Evolutionary conservation across 805 yeast species (phyloP).

Genomic region (Middelhovenomyces tepae): DNA sequence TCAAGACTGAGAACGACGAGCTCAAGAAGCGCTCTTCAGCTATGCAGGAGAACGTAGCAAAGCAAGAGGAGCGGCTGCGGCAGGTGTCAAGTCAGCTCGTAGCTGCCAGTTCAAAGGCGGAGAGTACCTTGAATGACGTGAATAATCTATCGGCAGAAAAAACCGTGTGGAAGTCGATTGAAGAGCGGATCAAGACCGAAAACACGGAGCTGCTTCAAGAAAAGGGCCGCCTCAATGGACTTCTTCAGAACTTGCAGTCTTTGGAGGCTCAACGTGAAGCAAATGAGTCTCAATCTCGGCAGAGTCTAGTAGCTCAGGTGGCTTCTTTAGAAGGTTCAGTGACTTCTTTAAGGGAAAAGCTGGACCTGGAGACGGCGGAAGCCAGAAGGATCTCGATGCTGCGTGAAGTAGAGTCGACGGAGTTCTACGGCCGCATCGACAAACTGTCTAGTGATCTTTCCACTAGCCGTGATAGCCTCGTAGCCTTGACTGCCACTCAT

Average conservation of each 20-base stretch:
- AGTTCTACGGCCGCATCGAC: conserved; percentile 54
- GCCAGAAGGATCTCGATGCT: conserved; percentile 42
- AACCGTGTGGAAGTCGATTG: conserved; percentile 39
- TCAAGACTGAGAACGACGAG: conserved; percentile 39
- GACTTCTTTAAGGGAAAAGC: conserved; percentile 35
- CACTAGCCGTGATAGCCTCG: conserved; percentile 34
- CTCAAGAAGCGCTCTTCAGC: conserved; percentile 32
- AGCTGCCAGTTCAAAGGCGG: conserved; percentile 39
- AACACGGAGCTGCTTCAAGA: conserved; percentile 48
- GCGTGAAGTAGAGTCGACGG: conserved; percentile 48
- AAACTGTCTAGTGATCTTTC: conserved; percentile 39
- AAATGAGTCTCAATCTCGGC: conserved; percentile 40
- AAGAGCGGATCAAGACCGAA: conserved; percentile 44
- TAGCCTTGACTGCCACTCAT: conserved; percentile 32
- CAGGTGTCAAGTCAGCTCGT: conserved; percentile 46
- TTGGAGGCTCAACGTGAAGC: conserved; percentile 53
- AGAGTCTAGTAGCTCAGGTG: conserved; percentile 41
- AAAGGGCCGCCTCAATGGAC: conserved; percentile 45
- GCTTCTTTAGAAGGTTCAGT: conserved; percentile 42
- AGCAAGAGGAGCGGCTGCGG: conserved; percentile 43
- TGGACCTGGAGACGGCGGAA: conserved; percentile 43
- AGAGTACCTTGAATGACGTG: conserved; percentile 37
- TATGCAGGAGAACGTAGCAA: conserved; percentile 35
- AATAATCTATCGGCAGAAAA: conserved; percentile 48
- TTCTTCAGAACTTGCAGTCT: conserved; percentile 52